Conservation (phyloP, 176 grass and related monocot species). For the Metroxylon sagu region DNA sequence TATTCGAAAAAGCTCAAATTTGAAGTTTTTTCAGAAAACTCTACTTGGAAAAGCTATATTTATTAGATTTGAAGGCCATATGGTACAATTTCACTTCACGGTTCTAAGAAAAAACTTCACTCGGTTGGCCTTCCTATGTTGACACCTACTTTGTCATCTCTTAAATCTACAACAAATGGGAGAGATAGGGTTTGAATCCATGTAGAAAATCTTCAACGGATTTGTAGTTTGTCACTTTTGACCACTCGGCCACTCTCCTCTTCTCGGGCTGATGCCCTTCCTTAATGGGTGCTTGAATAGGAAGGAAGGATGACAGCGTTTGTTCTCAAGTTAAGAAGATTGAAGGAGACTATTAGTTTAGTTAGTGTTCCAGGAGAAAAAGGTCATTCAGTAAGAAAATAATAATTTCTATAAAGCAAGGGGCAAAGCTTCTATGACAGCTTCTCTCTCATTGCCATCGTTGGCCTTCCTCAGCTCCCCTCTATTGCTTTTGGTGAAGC, state of each 20-base stretch:
- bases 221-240: constrained; percentile 5
- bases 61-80: neutral
- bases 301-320: neutral
- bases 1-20: too few relatives aligned
- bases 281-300: neutral
- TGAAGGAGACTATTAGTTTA: constrained; percentile 1
- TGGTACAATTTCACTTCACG: neutral
- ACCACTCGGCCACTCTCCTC: neutral
- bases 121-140: neutral
- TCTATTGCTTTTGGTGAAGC: neutral
- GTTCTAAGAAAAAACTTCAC: neutral
- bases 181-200: neutral
- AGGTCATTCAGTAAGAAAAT: neutral
- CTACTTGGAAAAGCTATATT: too few relatives aligned
- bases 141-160: neutral
- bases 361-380: neutral
- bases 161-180: neutral
- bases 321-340: neutral
- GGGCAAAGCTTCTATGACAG: neutral
- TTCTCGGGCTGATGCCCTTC: neutral
- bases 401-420: neutral
- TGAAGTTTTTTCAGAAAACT: too few relatives aligned
- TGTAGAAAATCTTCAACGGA: constrained; percentile 3
- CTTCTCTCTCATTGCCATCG: too few relatives aligned
- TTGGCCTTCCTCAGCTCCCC: too few relatives aligned